phyloP scores from a whole-genome alignment of 495 filamentous ascomycete species.

The Talaromyces borbonicus region DNA sequence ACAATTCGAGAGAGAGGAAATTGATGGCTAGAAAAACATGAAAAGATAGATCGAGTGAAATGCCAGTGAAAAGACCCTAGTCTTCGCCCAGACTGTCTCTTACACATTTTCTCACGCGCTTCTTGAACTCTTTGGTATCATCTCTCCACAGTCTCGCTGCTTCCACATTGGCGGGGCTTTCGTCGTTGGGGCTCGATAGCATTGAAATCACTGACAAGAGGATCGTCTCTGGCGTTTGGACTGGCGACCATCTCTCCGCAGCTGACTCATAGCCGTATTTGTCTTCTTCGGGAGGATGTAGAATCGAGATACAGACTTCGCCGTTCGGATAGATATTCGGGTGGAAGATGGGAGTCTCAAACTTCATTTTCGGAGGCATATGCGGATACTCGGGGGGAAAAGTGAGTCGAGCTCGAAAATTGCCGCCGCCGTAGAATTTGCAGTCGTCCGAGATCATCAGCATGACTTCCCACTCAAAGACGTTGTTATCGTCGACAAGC shows the following conservation, averaged over 20 bases:
- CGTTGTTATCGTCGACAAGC: constrained; percentile 70
- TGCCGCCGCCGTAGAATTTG: constrained; percentile 90
- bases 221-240: constrained; percentile 94
- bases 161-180: constrained; percentile 92
- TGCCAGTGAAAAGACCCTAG: constrained; percentile 18
- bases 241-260: constrained; percentile 92
- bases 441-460: constrained; percentile 97
- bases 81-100: constrained; percentile 76
- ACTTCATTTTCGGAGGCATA: constrained; percentile 84
- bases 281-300: constrained; percentile 94
- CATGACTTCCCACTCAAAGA: constrained; percentile 99
- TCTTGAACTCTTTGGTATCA: constrained; percentile 72
- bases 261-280: constrained; percentile 90
- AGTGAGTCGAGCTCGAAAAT: constrained; percentile 71
- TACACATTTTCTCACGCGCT: constrained; percentile 65
- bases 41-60: not conserved
- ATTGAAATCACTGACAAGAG: constrained; percentile 87
- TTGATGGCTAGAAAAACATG: not conserved
- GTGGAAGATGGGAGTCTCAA: constrained; percentile 84
- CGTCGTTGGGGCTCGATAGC: constrained; percentile 87
- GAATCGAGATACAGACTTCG: constrained; percentile 92
- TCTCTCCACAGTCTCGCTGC: constrained; percentile 81
- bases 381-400: constrained; percentile 83
- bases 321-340: constrained; percentile 90
- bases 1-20: not conserved